phyloP scores from a whole-genome alignment of 139 green algal genomes.

The Chlamydomonas sphaeroides region DNA sequence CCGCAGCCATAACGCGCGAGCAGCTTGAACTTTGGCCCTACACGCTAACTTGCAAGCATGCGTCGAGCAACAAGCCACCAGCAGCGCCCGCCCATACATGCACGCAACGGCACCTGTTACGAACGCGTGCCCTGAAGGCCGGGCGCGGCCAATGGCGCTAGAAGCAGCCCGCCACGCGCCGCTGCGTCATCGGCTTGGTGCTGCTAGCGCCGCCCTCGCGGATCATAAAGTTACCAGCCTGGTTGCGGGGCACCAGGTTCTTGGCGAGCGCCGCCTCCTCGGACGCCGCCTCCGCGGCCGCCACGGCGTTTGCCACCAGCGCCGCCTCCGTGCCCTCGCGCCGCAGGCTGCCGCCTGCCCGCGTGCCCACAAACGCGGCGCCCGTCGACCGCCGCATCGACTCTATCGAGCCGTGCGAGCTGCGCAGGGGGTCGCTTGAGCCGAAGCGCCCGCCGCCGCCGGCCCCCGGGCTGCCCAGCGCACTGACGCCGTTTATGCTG shows the following conservation, averaged over 20 bases:
- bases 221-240: slow-evolving; percentile 30
- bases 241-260: slow-evolving; percentile 12
- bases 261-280: slow-evolving; percentile 5
- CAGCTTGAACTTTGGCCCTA: too few relatives aligned
- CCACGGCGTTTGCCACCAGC: not conserved
- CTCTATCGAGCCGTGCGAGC: not conserved
- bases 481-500: not conserved
- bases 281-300: not conserved
- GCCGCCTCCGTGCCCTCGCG: not conserved
- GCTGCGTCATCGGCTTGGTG: not conserved
- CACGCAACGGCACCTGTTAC: too few relatives aligned
- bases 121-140: too few relatives aligned
- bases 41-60: too few relatives aligned
- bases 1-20: too few relatives aligned
- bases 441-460: not conserved
- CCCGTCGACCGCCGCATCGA: not conserved
- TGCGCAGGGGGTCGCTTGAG: not conserved
- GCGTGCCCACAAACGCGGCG: not conserved
- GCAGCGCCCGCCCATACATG: too few relatives aligned
- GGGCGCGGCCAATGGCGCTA: too few relatives aligned
- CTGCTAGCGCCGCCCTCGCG: not conserved
- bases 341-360: not conserved
- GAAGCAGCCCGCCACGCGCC: slow-evolving; percentile 14
- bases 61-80: too few relatives aligned
- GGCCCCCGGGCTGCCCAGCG: too few relatives aligned